These are phyloP conservation scores for Tillandsia fasciculata DNA, from an alignment of 176 grass and related monocot genomes.

Conservation along the genomic window DNA sequence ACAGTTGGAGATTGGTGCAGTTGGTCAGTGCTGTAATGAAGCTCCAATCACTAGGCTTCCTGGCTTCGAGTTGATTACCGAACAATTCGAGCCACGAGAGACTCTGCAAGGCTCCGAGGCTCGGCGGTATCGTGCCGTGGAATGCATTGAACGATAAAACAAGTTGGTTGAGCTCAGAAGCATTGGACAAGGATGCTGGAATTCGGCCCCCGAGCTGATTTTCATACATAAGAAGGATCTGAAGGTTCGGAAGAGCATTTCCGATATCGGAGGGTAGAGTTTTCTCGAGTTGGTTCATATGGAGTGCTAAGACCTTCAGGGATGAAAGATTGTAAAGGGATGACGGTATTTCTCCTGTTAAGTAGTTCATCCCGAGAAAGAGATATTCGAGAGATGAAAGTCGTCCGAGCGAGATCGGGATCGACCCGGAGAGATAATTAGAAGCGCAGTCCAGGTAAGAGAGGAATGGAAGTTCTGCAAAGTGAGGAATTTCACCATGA, in stretches of 20 bases:
- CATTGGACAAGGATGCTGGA: conserved; percentile 21
- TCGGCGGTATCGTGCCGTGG: conserved; percentile 19
- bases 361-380: conserved; percentile 10
- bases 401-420: too few relatives aligned
- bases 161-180: background rate
- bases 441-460: too few relatives aligned
- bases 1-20: conserved; percentile 3
- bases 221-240: background rate
- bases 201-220: conserved; percentile 18
- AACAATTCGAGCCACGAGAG: background rate
- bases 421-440: too few relatives aligned
- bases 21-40: conserved; percentile 26
- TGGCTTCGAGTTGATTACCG: conserved; percentile 12
- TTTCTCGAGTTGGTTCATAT: conserved; percentile 9
- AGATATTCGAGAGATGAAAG: background rate
- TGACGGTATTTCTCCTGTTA: conserved; percentile 17
- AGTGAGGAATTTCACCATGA: too few relatives aligned
- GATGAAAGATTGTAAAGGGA: conserved; percentile 12
- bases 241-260: conserved; percentile 24
- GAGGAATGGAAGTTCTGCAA: too few relatives aligned
- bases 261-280: conserved; percentile 18
- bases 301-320: conserved; percentile 7
- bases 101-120: conserved; percentile 17
- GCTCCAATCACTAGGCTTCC: conserved; percentile 17
- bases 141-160: conserved; percentile 14